phyloP scores from a whole-genome alignment of 441 rosid species.

The Flueggea neowawraea region DNA sequence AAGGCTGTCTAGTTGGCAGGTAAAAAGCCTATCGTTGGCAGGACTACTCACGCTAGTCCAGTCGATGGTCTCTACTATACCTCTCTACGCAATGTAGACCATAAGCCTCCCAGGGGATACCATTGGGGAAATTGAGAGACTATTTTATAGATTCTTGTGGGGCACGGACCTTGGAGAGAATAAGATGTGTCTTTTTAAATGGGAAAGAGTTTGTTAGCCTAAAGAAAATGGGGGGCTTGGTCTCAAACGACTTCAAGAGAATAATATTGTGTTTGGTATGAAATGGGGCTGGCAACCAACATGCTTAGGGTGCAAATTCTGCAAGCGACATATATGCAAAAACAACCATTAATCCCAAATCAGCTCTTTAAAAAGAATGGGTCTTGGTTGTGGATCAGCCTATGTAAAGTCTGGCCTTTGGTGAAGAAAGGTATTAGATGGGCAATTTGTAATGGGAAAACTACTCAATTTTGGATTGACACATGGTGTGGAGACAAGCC shows the following conservation, averaged over 20 bases:
- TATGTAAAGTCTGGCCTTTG: too few relatives aligned
- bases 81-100: neutral
- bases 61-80: neutral
- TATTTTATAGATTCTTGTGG: neutral
- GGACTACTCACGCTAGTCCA: neutral
- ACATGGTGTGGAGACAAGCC: too few relatives aligned
- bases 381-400: too few relatives aligned
- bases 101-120: neutral
- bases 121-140: neutral
- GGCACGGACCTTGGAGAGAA: neutral
- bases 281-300: neutral
- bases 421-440: too few relatives aligned
- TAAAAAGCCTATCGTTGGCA: neutral
- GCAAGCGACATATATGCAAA: neutral
- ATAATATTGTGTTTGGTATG: neutral
- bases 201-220: neutral
- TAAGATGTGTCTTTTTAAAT: neutral
- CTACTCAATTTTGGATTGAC: too few relatives aligned
- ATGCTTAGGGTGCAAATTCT: neutral
- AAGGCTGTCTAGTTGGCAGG: neutral
- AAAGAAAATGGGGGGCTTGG: too few relatives aligned
- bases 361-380: too few relatives aligned
- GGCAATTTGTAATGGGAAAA: too few relatives aligned
- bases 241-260: neutral
- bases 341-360: too few relatives aligned